Percentiles rank a stretch among this genome's conserved stretches.
Conservation (phyloP, 2,329 filamentous ascomycete genomes). For the Alternaria dauci region DNA sequence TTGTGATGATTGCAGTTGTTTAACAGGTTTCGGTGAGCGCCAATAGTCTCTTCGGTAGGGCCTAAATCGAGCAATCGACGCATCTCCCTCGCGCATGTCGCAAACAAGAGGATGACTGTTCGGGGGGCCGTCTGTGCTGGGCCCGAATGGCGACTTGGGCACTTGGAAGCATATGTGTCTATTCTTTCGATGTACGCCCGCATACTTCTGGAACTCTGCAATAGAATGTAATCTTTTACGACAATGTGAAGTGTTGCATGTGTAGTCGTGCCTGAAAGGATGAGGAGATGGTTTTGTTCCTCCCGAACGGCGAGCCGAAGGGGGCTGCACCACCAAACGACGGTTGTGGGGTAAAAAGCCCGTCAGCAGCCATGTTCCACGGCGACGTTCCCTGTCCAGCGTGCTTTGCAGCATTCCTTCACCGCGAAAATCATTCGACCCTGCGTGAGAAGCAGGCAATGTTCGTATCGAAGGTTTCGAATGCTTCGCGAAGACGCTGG, state of each 20-base stretch:
- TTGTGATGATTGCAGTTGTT: background rate
- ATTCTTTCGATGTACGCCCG: background rate
- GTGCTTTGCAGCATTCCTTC: conserved; percentile 6
- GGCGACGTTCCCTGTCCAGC: conserved; percentile 5
- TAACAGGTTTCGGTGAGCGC: background rate
- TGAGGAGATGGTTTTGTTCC: background rate
- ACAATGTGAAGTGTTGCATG: background rate
- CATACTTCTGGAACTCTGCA: background rate
- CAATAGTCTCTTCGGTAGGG: background rate
- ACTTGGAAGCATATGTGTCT: background rate
- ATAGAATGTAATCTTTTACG: background rate
- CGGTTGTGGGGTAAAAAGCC: conserved; percentile 22
- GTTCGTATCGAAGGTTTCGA: conserved; percentile 31
- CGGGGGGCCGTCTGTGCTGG: background rate
- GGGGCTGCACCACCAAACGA: conserved; percentile 15
- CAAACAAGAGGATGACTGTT: background rate
- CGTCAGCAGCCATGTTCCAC: conserved; percentile 20
- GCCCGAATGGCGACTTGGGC: background rate
- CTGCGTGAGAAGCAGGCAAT: conserved; percentile 5
- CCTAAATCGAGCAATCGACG: background rate
- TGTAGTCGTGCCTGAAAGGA: background rate
- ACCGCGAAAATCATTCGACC: conserved; percentile 1
- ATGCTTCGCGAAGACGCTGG: conserved; percentile 37
- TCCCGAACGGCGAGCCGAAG: conserved; percentile 14
- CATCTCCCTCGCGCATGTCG: background rate